Evolutionary conservation across 352 stramenopile species (phyloP).

Genomic region (Pythium chondricola): DNA sequence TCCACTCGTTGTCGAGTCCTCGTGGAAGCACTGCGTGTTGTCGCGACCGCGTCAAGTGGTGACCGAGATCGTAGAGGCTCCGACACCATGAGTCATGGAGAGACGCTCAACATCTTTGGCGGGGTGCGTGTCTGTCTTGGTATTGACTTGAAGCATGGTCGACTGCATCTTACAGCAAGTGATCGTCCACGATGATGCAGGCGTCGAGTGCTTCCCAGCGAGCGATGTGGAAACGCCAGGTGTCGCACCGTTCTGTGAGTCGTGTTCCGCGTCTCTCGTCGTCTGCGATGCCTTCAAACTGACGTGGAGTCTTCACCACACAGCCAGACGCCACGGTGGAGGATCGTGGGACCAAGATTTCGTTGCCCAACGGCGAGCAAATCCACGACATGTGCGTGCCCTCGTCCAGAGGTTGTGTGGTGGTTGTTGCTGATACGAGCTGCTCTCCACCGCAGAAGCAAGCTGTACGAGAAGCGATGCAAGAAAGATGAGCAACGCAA

Average conservation of each 20-base stretch:
- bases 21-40: too few relatives aligned
- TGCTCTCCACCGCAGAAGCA: slow-evolving; percentile 33
- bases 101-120: slow-evolving; percentile 24
- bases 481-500: slow-evolving; percentile 60
- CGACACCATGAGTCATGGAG: slow-evolving; percentile 12
- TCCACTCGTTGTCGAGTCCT: too few relatives aligned
- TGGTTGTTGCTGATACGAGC: neutral
- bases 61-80: too few relatives aligned
- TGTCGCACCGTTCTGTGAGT: slow-evolving; percentile 21
- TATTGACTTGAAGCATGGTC: neutral
- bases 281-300: neutral
- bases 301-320: neutral
- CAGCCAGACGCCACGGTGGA: slow-evolving; percentile 7
- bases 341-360: slow-evolving; percentile 32
- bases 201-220: slow-evolving; percentile 43
- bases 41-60: too few relatives aligned
- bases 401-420: neutral
- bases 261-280: neutral
- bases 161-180: too few relatives aligned
- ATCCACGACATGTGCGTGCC: slow-evolving; percentile 61
- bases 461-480: slow-evolving; percentile 56
- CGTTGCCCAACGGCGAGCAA: slow-evolving; percentile 54
- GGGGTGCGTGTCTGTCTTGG: slow-evolving; percentile 17
- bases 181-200: too few relatives aligned
- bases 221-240: slow-evolving; percentile 65